A percentile compares a stretch with the other conserved stretches of the same genome.
phyloP scores from a whole-genome alignment of 257 asterid species.

The Solanum acaule region DNA sequence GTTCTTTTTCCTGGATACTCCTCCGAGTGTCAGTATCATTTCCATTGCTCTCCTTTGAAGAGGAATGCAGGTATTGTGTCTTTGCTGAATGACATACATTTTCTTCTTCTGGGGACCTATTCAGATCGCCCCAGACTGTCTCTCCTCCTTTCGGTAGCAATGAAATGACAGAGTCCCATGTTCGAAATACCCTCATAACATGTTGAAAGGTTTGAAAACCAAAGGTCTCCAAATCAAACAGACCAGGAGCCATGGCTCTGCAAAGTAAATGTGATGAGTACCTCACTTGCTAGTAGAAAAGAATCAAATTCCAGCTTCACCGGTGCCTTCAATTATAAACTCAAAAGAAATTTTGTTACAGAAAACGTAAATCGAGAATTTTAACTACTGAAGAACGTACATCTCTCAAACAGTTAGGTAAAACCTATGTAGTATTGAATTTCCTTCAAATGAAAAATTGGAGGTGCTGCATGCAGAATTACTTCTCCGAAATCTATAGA shows the following conservation, averaged over 20 bases:
- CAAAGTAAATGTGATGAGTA: neutral
- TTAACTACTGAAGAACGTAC: neutral
- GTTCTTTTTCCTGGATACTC: conserved; percentile 24
- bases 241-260: conserved; percentile 82
- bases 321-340: neutral
- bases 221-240: conserved; percentile 56
- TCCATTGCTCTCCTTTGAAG: conserved; percentile 5
- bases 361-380: neutral
- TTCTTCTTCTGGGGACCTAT: conserved; percentile 83
- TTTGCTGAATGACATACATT: conserved; percentile 36
- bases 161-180: conserved; percentile 79
- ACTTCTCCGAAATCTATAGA: no score
- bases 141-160: conserved; percentile 94
- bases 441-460: neutral
- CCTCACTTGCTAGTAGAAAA: neutral
- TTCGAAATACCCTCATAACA: conserved; percentile 58
- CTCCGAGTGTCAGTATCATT: conserved; percentile 21
- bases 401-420: neutral
- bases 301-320: neutral
- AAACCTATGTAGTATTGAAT: neutral
- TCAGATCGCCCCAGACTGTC: conserved; percentile 73
- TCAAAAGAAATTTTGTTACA: neutral
- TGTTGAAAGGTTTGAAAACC: conserved; percentile 72
- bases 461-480: neutral
- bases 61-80: conserved; percentile 9